Conservation (phyloP, 1,139 yeast species). For the Candida sanyaensis region DNA sequence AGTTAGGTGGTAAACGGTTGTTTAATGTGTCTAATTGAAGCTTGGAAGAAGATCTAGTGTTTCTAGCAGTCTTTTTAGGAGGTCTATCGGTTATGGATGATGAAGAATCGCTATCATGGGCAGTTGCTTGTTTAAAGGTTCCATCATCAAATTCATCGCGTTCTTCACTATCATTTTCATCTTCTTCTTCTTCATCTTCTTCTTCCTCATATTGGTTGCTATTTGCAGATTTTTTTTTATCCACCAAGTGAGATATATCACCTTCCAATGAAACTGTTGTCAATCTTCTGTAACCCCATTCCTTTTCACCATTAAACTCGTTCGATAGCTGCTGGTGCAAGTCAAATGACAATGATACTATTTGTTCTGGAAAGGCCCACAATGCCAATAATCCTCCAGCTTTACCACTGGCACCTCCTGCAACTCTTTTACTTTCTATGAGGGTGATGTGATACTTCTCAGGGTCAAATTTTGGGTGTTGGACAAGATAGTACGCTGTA, state of each 20-base stretch:
- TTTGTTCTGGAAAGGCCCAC: slow-evolving; percentile 97
- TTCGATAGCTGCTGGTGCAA: slow-evolving; percentile 84
- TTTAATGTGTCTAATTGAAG: slow-evolving; percentile 13
- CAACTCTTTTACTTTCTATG: slow-evolving; percentile 89
- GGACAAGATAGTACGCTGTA: slow-evolving; percentile 85
- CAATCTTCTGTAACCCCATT: slow-evolving; percentile 92
- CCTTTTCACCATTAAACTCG: slow-evolving; percentile 73
- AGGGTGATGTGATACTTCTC: slow-evolving; percentile 77
- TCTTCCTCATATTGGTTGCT: slow-evolving; percentile 8
- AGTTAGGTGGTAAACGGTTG: slow-evolving; percentile 60
- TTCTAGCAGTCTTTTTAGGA: slow-evolving; percentile 37
- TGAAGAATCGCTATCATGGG: slow-evolving; percentile 22
- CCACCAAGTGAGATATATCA: slow-evolving; percentile 49
- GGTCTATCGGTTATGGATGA: slow-evolving; percentile 28
- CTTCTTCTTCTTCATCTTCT: slow-evolving; percentile 10
- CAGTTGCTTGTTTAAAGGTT: slow-evolving; percentile 13
- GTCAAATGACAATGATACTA: slow-evolving; percentile 84
- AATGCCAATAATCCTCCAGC: slow-evolving; percentile 94
- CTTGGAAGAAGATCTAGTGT: slow-evolving; percentile 21
- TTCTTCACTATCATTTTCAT: slow-evolving; percentile 7
- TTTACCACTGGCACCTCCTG: slow-evolving; percentile 97
- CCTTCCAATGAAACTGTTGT: slow-evolving; percentile 90
- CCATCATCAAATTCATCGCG: slow-evolving; percentile 9
- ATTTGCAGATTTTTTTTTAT: slow-evolving; percentile 12
- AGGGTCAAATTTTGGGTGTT: slow-evolving; percentile 78